Evolutionary conservation across 148 eudicot species (phyloP), one percentile per base, ranked within the genome.

Genomic region (Simmondsia chinensis): DNA sequence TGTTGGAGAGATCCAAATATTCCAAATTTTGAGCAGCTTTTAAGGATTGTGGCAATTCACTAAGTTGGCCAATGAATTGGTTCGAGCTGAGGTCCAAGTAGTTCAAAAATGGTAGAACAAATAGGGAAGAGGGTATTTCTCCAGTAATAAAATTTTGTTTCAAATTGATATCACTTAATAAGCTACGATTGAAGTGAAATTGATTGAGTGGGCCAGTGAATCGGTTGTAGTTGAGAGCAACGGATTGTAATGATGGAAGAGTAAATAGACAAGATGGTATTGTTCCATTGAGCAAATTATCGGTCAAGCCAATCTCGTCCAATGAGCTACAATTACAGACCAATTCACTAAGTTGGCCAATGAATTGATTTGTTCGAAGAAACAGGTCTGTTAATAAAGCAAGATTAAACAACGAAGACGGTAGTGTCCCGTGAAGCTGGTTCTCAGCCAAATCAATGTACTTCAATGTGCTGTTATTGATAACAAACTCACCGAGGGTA

Each of bases 11-110:
- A 27, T 56, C 63, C 25, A 60, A 28, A 2, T 33, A 6, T 3
- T 3, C 1, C 26, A 59, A 56, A 4, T 12, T 28, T 18, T 36
- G 46, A 25, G 38, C 52, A 14, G 37, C 34, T 63, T 50, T 43
- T 39, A 35, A 74, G 33, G 39, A 60, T 2, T 39, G 19, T 35
- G 71, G 40, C 53, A 45, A n/a, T n/a, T n/a, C n/a, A 5, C 16
- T 7, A 5, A 74, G 14, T 6, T 35, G 15, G 23, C 84, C 76
- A 27, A 33, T 59, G 28, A 77, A 66, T 24, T 36, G 24, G 36
- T 75, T 75, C 20, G 33, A 59, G 11, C 54, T 48, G 8, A 75
- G 51, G 31, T 34, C 39, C 18, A 71, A 20, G 43, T 23, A 4
- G 8, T 7, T 1, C 14, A 50, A 16, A 3, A 4, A 33, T 11